Conservation (phyloP, 2,329 filamentous ascomycete genomes). For the Anthostomella pinea region DNA sequence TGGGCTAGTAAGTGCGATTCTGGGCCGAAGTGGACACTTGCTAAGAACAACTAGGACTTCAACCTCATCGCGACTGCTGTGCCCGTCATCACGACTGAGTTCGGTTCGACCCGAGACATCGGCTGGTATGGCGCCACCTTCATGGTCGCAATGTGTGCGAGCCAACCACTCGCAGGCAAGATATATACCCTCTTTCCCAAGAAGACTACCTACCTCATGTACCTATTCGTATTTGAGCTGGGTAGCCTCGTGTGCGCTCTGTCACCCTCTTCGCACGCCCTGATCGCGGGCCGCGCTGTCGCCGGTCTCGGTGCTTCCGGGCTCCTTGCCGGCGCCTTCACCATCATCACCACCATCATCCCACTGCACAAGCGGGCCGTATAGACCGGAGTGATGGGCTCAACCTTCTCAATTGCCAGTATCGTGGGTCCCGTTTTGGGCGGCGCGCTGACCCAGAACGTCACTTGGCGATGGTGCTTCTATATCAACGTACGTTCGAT, state of each 20-base stretch:
- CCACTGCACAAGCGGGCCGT: constrained; percentile 17
- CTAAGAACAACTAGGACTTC: too few relatives aligned
- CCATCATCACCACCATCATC: constrained; percentile 18
- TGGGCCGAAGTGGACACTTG: too few relatives aligned
- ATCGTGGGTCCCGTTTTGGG: constrained; percentile 16
- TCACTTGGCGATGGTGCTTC: constrained; percentile 22
- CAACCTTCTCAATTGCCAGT: constrained; percentile 15
- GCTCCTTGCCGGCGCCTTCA: constrained; percentile 28
- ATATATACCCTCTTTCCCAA: constrained; percentile 20
- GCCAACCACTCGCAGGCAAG: constrained; percentile 17
- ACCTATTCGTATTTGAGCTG: constrained; percentile 14
- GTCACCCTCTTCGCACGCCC: constrained; percentile 22
- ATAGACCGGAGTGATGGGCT: constrained; percentile 10
- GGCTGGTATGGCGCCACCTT: constrained; percentile 15
- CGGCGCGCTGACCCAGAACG: constrained; percentile 13
- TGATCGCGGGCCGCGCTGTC: constrained; percentile 30
- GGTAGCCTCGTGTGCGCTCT: constrained; percentile 16
- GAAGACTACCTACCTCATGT: constrained; percentile 14
- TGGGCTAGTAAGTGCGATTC: constrained; percentile 10
- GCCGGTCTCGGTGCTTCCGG: constrained; percentile 30
- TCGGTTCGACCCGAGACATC: constrained; percentile 12
- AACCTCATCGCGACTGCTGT: constrained; percentile 1
- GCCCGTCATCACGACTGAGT: constrained; percentile 12
- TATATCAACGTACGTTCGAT: constrained; percentile 16
- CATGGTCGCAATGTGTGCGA: constrained; percentile 2